Base-by-base conservation (phyloP, 345 rosid genomes). In the Mangifera indica region DNA sequence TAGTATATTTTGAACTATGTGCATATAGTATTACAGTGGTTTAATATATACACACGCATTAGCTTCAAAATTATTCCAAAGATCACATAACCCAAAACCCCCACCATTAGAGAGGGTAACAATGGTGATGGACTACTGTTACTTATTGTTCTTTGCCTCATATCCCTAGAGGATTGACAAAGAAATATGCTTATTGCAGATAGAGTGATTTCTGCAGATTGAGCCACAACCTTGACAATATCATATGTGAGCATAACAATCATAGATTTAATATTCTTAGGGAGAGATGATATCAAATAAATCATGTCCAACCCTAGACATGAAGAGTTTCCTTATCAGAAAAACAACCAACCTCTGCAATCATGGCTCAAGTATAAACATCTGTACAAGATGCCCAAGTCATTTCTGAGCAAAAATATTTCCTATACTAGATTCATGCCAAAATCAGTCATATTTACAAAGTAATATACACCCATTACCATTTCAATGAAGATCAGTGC, bases 111-210 rank as follows among this genome's bases (percentile, higher is more conserved):
- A 55, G 40, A 78, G 5, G 88, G 91, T 0, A 81, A 81, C 21
- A 84, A 10, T 52, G 88, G 88, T 5, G 90, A 87, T 24, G 88
- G 90, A 26, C 86, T 84, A 44, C 66, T 74, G 26, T n/a, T 74
- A 49, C 67, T 48, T 74, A 69, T 74, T 15, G 44, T 49, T 52
- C 72, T 62, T 15, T 44, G 61, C 66, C 26, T 48, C 11, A 63
- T 32, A 72, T 34, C 60, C 3, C 8, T 55, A 9, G 60, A 2
- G 46, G 12, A 7, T 11, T 12, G 54, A 46, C 12, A 26, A 1
- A 22, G 2, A 29, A 42, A n/a, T 32, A 11, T 17, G 9, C 29
- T 60, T 11, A 74, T 42, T 79, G 74, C n/a, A 67, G 62, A 60
- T 25, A 53, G 76, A 56, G 60, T 69, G 60, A 29, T 46, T 49